Evolutionary conservation across 352 stramenopile species (phyloP), one percentile per base, ranked within the genome.

Genomic region (Globisporangium megalacanthum): DNA sequence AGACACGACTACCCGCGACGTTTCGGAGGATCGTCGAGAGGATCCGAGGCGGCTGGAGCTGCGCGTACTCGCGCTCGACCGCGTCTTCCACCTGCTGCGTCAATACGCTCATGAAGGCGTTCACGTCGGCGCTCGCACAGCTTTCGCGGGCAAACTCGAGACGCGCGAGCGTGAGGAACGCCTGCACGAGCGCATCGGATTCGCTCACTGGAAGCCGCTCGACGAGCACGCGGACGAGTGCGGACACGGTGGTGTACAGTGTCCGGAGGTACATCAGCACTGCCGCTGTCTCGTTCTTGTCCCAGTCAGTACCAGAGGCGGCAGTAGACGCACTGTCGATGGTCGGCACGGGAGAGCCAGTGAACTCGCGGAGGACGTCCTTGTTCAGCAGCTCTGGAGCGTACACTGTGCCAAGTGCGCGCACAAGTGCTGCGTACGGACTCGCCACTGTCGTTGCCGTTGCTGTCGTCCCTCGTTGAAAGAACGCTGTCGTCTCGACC

Each of bases 71-170:
- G 14, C 62, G 45, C 44, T 87, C 73, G 33, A 83, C 51, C 1
- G 58, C 51, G 36, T 72, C 45, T 39, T 87, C 72, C 20, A 87
- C 41, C 8, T 64, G 66, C 39, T 83, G 63, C 0, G 73, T 87
- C 25, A 84, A 58, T 10, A 36, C 6, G 50, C 69, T 56, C 67
- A 87, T 81, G n/a, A 54, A 52, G 31, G 42, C 33, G 44, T 87
- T 83, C 11, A 46, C 48, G 19, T 58, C 51, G 25, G 60, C 35
- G 0, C 67, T 74, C 8, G 54, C 52, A 56, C 68, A 74, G 9
- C 62, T 57, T 53, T 87, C 72, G 11, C 77, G 77, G 1, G 60
- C 70, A 67, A 87, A 87, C 49, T 87, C 77, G 1, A 87, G 54
- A 29, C 61, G 48, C 13, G 49, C 70, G 25, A 69, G 68, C 47